Evolutionary conservation across 1,139 yeast species (phyloP), one percentile per base, ranked within the genome.

Genomic region (Casaregolazyma lundiana): DNA sequence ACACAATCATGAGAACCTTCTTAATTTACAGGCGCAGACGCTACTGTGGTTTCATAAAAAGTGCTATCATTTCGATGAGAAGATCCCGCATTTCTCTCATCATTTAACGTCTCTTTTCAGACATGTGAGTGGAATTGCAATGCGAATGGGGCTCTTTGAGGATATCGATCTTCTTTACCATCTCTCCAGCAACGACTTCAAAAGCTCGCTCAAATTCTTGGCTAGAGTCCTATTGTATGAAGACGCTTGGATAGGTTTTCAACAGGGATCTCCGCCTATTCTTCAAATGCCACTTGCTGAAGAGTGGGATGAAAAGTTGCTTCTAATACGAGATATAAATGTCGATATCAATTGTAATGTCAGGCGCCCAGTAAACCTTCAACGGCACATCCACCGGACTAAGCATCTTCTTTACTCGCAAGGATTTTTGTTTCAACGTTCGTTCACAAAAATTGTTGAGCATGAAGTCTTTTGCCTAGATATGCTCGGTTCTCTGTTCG

Each of bases 201-300:
- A 30, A 15, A 13, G 9, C 3, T 38, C 41, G n/a, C 8, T 38
- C 7, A 38, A 38, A 15, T 22, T n/a, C 30, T n/a, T 38, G 32
- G 21, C 34, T 17, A 16, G 19, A 5, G 3, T 21, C 4, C 7
- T 38, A 15, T 19, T 38, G 8, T n/a, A 15, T 8, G 41, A 38
- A 13, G 41, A 38, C 16, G 9, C 15, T n/a, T 38, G 41, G 41
- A 26, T 22, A 17, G 22, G 41, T 32, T 38, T 38, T 38, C 34
- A 38, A n/a, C 41, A 15, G 3, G 41, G 41, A 22, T 13, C 32
- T 13, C 41, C 29, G 11, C 32, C 32, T 26, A 26, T 15, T 26
- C 32, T 26, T 7, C 32, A 7, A 2, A 2, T 11, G 15, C 32
- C 32, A 26, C 6, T 26, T 6, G 32, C 15, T 2, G 19, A 38